Evolutionary conservation across 1,284 basidiomycete genomes (phyloP), one percentile per base, ranked within the genome.

Genomic region (Ganoderma multipileum): DNA sequence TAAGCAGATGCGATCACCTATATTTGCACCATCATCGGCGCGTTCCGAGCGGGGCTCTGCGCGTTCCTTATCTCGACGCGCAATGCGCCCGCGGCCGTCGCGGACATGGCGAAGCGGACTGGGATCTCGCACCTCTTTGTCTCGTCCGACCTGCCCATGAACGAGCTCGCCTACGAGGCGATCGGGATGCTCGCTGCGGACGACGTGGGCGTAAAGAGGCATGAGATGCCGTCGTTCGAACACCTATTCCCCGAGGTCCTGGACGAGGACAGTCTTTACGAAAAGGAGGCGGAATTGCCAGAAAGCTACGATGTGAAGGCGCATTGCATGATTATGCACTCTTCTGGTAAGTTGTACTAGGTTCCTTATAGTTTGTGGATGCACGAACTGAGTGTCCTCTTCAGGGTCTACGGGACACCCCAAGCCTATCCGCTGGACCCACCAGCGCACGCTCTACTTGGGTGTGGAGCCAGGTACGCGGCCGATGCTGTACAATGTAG

Each of bases 1-100:
- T 12, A 0, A 26, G 26, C 36, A 81, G 81, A 83, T 66, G 71
- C 78, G 26, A 75, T 82, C 63, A 79, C 78, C 0, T 81, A 79
- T 68, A 75, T 76, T 38, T 72, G 75, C 20, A 63, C 76, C n/a
- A 68, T 77, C 23, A 52, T 74, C 28, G 80, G 79, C 26, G 73
- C 81, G 16, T 64, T 76, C 55, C 39, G 59, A 14, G 55, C 66
- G 7, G 66, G 66, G 20, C 54, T 23, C 57, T 38, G 55, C 2
- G 57, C 57, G 3, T 68, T 68, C 39, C 57, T 42, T 23, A 47
- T 68, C 44, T 68, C 66, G 8, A 52, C 58, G 2, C 66, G 66
- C 57, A 68, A 68, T n/a, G 36, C 36, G 3, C 36, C 61, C 30
- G 62, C 58, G 12, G 66, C 62, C 30, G 36, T 68, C 8, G 58